Evolutionary conservation across 352 stramenopile species (phyloP), one percentile per base, ranked within the genome.

Genomic region (Pythium guiyangense): DNA sequence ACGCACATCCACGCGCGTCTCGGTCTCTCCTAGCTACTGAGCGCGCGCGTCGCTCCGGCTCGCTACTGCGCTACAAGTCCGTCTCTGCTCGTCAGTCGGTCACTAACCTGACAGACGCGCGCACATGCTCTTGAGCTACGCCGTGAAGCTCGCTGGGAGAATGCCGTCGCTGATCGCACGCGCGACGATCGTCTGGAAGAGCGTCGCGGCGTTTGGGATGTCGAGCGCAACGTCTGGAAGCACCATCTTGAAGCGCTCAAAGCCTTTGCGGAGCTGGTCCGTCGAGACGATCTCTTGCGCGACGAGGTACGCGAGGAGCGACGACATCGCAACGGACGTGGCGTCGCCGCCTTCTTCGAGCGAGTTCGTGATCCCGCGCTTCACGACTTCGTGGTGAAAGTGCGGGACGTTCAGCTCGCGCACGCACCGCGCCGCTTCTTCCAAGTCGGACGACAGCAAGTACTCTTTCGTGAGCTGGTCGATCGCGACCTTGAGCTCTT

Each of bases 311-410:
- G 79, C 81, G 43, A 94, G 68, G 44, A 90, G 70, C 57, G 84
- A 94, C 49, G 77, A 79, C 69, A 94, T 91, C 15, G 74, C 74
- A 8, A 63, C 67, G 37, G 69, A 69, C 50, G 71, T 77, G 27
- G 66, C 71, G 31, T 74, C 71, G 27, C 75, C 73, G 12, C 73
- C 73, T 40, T 72, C 65, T 51, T 86, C 75, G 18, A 86, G 63
- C 55, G 74, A 67, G 52, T 85, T 85, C 26, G 66, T 83, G 58
- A 85, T 79, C 9, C 63, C 86, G 49, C 84, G 84, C 69, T 96
- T 96, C 54, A 94, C 86, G 9, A 99, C 88, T 67, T 99, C 96
- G 69, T 99, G 97, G 70, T 98, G 94, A 69, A 99, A 99, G 52
- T 98, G 88, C 47, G 80, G 71, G 12, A 97, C 88, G 62, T 98